Conservation (phyloP, 805 yeast species). For the Brettanomyces naardenensis region DNA sequence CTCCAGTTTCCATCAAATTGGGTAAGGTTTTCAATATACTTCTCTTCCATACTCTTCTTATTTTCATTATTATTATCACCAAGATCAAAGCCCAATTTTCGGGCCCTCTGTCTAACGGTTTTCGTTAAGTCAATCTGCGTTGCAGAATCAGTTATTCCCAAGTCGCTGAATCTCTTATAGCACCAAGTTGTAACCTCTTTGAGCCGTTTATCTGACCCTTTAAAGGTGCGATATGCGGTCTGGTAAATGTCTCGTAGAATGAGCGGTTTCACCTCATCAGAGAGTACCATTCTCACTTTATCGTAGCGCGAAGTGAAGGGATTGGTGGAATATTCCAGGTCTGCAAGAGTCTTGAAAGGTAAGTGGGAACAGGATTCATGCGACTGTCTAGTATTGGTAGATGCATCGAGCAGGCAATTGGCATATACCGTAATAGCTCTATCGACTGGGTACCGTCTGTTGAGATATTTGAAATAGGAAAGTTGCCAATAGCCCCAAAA, state of each 20-base stretch:
- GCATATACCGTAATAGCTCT: constrained; percentile 18
- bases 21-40: background rate
- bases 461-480: constrained; percentile 25
- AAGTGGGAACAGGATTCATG: too few relatives aligned
- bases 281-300: constrained; percentile 16
- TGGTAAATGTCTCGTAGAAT: constrained; percentile 23
- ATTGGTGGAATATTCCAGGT: constrained; percentile 14
- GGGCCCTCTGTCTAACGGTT: background rate
- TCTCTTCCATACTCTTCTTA: background rate
- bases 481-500: constrained; percentile 26
- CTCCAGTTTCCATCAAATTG: constrained; percentile 13
- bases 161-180: constrained; percentile 9
- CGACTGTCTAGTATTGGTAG: too few relatives aligned
- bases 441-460: constrained; percentile 16
- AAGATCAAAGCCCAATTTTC: too few relatives aligned
- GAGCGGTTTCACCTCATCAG: constrained; percentile 10
- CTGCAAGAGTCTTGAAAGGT: constrained; percentile 11
- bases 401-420: constrained; percentile 4
- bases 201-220: constrained; percentile 5
- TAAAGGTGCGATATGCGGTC: constrained; percentile 13
- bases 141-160: constrained; percentile 6
- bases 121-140: background rate
- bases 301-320: constrained; percentile 22
- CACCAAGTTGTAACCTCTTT: constrained; percentile 19
- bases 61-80: too few relatives aligned